phyloP scores from a whole-genome alignment of 139 green algal genomes.

The Micractinium sp. region DNA sequence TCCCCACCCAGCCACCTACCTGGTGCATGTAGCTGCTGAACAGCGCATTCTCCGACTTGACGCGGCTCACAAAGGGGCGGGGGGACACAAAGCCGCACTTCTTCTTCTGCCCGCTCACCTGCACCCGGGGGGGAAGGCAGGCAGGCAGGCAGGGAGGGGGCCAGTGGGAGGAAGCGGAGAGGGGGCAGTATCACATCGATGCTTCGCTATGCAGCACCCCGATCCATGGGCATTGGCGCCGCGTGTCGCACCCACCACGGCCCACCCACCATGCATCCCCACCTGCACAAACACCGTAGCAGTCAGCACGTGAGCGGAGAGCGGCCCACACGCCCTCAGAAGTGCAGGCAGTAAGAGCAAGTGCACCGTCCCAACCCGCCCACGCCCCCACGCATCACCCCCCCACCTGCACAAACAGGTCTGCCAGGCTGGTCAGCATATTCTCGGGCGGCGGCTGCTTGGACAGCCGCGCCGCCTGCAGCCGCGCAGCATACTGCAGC shows the following conservation, averaged over 20 bases:
- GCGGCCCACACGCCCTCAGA: no score
- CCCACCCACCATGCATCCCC: no score
- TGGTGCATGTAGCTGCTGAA: constrained; percentile 98
- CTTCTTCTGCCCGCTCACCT: constrained; percentile 90
- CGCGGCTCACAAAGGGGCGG: constrained; percentile 88
- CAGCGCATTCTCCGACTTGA: constrained; percentile 95
- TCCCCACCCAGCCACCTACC: constrained; percentile 44
- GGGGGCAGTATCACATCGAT: no score
- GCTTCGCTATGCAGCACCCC: no score
- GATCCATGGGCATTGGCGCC: no score
- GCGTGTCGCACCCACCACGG: no score
- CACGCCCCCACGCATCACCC: not conserved
- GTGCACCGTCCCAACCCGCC: no score
- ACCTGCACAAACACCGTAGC: no score
- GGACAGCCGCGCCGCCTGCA: constrained; percentile 29
- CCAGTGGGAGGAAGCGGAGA: no score
- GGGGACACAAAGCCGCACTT: constrained; percentile 89
- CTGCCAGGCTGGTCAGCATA: constrained; percentile 90
- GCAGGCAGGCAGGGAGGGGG: not conserved
- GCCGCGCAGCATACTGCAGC: constrained; percentile 71
- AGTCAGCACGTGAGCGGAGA: not conserved
- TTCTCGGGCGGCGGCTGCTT: constrained; percentile 73
- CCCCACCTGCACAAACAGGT: constrained; percentile 86
- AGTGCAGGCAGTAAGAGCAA: no score
- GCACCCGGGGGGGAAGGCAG: not conserved